Evolutionary conservation across 2,329 filamentous ascomycete species (phyloP).

Genomic region (Fusarium mundagurra): DNA sequence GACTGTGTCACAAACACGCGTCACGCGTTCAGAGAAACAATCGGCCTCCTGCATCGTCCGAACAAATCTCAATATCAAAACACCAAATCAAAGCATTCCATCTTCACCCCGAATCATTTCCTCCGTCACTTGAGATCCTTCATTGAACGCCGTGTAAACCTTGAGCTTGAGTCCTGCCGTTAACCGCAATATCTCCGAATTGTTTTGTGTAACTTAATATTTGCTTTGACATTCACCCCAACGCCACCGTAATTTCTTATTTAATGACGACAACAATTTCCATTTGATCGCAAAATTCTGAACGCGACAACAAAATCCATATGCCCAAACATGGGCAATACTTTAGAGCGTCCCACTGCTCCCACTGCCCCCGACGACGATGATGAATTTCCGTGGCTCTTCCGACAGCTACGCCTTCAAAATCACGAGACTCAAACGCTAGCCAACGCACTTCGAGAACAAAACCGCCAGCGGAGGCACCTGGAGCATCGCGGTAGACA

Average conservation of each 20-base stretch:
- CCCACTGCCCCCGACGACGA: too few relatives aligned
- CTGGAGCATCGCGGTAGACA: neutral
- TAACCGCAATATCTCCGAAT: neutral
- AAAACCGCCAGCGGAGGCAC: neutral
- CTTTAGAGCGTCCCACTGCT: neutral
- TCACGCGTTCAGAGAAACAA: neutral
- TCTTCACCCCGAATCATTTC: neutral
- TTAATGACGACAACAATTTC: neutral
- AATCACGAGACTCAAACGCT: neutral
- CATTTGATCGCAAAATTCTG: too few relatives aligned
- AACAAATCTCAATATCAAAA: neutral
- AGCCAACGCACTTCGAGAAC: neutral
- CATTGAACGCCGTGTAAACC: neutral
- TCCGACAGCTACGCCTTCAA: neutral
- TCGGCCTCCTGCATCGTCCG: neutral
- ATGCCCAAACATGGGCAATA: neutral
- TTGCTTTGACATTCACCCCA: neutral
- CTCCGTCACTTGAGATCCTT: neutral
- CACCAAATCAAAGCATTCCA: neutral
- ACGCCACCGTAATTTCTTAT: neutral
- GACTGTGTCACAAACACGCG: neutral
- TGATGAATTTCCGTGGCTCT: too few relatives aligned
- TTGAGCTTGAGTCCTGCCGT: neutral
- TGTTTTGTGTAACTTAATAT: neutral
- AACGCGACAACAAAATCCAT: neutral